Conservation (phyloP, 495 filamentous ascomycete genomes). For the Glonium stellatum region DNA sequence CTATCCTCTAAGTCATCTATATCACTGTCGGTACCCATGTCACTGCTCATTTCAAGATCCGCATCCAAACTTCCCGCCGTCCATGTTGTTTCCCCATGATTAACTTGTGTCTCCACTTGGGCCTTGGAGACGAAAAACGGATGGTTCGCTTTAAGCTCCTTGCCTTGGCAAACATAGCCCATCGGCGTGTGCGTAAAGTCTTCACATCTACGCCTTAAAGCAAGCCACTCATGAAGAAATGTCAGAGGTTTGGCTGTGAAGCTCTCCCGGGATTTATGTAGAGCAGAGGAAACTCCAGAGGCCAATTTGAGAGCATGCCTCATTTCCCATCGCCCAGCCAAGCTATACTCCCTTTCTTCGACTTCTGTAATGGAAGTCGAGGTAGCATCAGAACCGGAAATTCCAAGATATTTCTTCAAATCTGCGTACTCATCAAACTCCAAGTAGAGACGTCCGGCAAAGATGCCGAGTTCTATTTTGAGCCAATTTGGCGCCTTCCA, state of each 20-base stretch:
- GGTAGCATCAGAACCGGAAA: not conserved
- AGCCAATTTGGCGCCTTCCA: constrained; percentile 42
- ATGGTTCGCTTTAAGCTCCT: not conserved
- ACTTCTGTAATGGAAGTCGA: too few relatives aligned
- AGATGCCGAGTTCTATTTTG: constrained; percentile 47
- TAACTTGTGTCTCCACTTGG: too few relatives aligned
- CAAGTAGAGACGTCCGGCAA: constrained; percentile 52
- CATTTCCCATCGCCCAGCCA: too few relatives aligned
- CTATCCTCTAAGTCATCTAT: too few relatives aligned
- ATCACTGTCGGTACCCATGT: too few relatives aligned
- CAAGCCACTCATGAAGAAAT: not conserved
- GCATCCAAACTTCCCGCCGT: too few relatives aligned
- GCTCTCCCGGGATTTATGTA: too few relatives aligned
- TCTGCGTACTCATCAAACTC: constrained; percentile 38
- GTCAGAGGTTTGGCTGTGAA: not conserved
- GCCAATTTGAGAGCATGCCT: too few relatives aligned
- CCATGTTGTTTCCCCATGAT: too few relatives aligned
- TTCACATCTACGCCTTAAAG: not conserved
- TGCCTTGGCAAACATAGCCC: not conserved
- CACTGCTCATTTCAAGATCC: too few relatives aligned
- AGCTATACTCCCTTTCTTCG: too few relatives aligned
- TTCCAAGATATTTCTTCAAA: constrained; percentile 28
- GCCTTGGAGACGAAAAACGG: not conserved
- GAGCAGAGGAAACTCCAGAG: too few relatives aligned
- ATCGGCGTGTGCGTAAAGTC: not conserved